phyloP scores from a whole-genome alignment of 2,329 filamentous ascomycete genomes.

The Daldinia eschscholtzii region DNA sequence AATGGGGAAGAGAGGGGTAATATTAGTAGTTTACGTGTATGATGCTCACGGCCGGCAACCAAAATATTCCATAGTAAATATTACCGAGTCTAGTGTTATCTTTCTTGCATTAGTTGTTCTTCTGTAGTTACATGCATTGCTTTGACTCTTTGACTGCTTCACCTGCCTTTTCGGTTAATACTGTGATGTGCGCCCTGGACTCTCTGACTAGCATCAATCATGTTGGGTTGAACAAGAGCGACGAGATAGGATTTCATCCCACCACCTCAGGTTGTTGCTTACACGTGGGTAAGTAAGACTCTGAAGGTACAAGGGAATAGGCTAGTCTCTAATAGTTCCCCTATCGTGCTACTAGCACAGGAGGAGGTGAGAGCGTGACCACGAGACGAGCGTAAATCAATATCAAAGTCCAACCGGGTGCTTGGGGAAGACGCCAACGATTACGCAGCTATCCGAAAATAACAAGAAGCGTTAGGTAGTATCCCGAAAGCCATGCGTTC shows the following conservation, averaged over 20 bases:
- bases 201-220: no score
- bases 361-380: conserved; percentile 3
- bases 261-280: neutral
- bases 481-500: conserved; percentile 6
- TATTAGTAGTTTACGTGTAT: neutral
- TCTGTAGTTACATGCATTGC: neutral
- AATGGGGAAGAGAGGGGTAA: conserved; percentile 3
- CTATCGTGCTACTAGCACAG: neutral
- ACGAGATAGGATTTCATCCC: neutral
- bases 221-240: neutral
- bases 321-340: neutral
- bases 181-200: neutral
- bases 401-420: conserved; percentile 8
- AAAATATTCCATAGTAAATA: conserved; percentile 7
- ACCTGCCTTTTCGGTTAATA: neutral
- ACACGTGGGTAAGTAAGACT: neutral
- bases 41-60: conserved; percentile 7
- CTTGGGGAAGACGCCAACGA: neutral
- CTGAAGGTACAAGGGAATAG: neutral
- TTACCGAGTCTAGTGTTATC: neutral
- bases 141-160: neutral
- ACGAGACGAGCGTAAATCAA: neutral
- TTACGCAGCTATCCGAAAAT: conserved; percentile 6
- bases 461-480: conserved; percentile 7
- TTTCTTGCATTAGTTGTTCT: neutral